phyloP scores from a whole-genome alignment of 2,329 filamentous ascomycete genomes.

The Pochonia chlamydosporia region DNA sequence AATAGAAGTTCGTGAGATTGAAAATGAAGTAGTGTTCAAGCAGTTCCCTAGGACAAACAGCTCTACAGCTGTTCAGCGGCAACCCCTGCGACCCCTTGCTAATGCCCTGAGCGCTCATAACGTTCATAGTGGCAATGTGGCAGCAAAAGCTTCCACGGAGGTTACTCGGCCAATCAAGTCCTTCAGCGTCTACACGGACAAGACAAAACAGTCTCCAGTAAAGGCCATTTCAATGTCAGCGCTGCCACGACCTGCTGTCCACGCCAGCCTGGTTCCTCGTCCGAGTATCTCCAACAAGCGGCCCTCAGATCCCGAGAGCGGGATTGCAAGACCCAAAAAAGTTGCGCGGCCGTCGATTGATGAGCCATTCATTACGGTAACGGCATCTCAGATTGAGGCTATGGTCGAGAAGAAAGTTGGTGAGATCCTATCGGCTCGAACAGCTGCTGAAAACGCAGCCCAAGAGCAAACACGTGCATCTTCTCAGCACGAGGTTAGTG shows the following conservation, averaged over 20 bases:
- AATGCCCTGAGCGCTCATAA: constrained; percentile 75
- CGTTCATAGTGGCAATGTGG: constrained; percentile 55
- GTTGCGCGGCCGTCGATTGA: constrained; percentile 32
- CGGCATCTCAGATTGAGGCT: constrained; percentile 75
- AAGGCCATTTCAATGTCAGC: constrained; percentile 18
- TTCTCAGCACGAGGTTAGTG: constrained; percentile 52
- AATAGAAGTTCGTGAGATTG: constrained; percentile 90
- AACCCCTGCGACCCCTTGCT: constrained; percentile 72
- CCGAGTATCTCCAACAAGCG: constrained; percentile 30
- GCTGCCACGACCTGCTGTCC: constrained; percentile 25
- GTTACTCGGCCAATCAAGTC: constrained; percentile 69
- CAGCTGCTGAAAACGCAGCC: constrained; percentile 39
- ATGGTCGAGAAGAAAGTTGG: constrained; percentile 89
- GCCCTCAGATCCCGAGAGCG: constrained; percentile 31
- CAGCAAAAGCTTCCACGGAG: constrained; percentile 33
- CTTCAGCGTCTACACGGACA: constrained; percentile 84
- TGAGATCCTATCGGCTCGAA: constrained; percentile 76
- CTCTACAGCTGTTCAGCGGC: constrained; percentile 47
- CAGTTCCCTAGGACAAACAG: constrained; percentile 54
- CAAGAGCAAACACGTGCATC: constrained; percentile 26
- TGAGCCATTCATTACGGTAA: constrained; percentile 42
- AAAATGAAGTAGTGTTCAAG: constrained; percentile 90
- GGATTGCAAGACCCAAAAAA: constrained; percentile 41
- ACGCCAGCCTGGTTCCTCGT: constrained; percentile 13
- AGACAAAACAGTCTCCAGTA: constrained; percentile 33